Percentiles rank a stretch among this genome's conserved stretches.
Conservation (phyloP, 805 yeast species). For the Wickerhamomyces rabaulensis region DNA sequence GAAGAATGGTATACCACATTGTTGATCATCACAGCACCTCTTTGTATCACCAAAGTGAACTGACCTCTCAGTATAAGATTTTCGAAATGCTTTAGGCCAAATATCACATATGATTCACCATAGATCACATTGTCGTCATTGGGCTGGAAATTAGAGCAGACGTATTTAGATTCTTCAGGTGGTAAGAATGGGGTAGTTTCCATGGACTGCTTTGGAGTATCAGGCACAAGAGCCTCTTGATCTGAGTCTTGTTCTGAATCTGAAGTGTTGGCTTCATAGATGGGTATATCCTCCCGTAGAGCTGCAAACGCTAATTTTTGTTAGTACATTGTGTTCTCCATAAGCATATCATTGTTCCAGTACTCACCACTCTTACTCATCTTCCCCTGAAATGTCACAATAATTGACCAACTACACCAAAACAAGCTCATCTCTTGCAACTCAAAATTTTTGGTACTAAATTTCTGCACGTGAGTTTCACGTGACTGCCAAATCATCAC, state of each 20-base stretch:
- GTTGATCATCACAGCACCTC: constrained; percentile 45
- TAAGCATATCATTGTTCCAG: no score
- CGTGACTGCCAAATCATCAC: constrained; percentile 1
- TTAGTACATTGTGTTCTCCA: not conserved
- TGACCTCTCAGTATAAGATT: constrained; percentile 43
- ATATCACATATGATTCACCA: constrained; percentile 26
- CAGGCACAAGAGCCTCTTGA: not conserved
- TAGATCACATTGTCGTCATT: constrained; percentile 33
- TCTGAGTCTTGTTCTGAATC: constrained; percentile 12
- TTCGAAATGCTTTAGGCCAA: constrained; percentile 41
- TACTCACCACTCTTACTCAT: constrained; percentile 12
- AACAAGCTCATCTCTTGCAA: not conserved
- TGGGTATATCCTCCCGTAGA: constrained; percentile 14
- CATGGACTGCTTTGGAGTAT: not conserved
- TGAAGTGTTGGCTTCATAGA: constrained; percentile 19
- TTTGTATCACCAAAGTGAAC: constrained; percentile 34
- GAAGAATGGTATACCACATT: constrained; percentile 29
- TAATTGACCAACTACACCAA: not conserved
- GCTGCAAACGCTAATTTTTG: constrained; percentile 18
- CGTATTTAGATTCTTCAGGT: constrained; percentile 12
- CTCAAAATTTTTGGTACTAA: not conserved
- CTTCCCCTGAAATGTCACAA: not conserved
- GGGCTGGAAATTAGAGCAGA: constrained; percentile 33
- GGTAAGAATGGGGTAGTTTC: not conserved
- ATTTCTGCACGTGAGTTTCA: not conserved